Conservation (phyloP, 306 rosid species). For the Cyclanthera cordifolia region DNA sequence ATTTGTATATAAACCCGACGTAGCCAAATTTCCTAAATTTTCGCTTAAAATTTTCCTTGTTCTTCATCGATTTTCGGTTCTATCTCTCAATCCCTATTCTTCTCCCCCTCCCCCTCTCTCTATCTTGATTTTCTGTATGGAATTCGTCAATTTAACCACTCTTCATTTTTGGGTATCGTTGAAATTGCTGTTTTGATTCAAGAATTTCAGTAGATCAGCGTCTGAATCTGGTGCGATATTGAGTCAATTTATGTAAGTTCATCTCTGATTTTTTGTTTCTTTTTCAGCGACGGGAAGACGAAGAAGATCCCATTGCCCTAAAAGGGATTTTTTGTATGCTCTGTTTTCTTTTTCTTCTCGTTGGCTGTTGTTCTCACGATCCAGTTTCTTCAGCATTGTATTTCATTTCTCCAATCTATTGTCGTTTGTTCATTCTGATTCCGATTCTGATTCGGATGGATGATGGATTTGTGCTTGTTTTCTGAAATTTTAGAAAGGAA, state of each 20-base stretch:
- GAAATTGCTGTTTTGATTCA: constrained; percentile 14
- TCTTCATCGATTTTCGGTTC: neutral
- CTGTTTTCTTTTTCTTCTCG: neutral
- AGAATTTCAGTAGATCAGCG: neutral
- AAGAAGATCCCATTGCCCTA: neutral
- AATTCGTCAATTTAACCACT: constrained; percentile 13
- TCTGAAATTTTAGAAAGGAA: constrained; percentile 8
- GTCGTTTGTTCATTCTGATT: neutral
- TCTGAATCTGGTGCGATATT: neutral
- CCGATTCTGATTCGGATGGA: neutral
- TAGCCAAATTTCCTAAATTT: too few species aligned
- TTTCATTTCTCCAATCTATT: too few species aligned
- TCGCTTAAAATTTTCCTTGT: neutral
- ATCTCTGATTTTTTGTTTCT: neutral
- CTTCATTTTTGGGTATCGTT: constrained; percentile 14
- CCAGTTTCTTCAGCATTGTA: neutral
- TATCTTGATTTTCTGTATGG: neutral
- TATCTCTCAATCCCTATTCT: neutral
- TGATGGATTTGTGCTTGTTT: neutral
- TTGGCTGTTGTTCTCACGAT: neutral
- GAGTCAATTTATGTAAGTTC: neutral
- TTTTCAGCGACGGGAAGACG: neutral
- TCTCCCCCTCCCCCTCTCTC: too few species aligned
- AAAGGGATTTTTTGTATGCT: neutral
- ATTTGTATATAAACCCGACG: too few species aligned